Evolutionary conservation across 257 asterid genomes (phyloP).

Genomic region (Asclepias syriaca): DNA sequence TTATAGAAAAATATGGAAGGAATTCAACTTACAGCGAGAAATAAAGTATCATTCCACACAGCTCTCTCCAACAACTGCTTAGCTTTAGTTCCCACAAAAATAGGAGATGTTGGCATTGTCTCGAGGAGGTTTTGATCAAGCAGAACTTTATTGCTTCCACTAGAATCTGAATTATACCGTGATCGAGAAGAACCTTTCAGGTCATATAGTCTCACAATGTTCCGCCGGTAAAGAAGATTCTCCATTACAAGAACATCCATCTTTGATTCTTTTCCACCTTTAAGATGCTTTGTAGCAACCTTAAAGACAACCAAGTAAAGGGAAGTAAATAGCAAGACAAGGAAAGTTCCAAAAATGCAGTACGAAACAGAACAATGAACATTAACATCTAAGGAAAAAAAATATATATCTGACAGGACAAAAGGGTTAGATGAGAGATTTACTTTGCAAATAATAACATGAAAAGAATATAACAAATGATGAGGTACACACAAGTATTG

Average conservation of each 20-base stretch:
- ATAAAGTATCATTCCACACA: slow-evolving; percentile 80
- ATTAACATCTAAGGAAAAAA: not conserved
- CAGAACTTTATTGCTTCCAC: slow-evolving; percentile 77
- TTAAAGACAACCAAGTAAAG: slow-evolving; percentile 14
- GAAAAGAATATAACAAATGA: not conserved
- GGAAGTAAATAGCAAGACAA: slow-evolving; percentile 1
- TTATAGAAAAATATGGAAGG: not conserved
- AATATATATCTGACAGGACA: not conserved
- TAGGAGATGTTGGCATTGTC: slow-evolving; percentile 84
- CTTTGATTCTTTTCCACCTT: slow-evolving; percentile 68
- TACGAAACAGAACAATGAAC: not conserved
- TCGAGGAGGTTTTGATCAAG: slow-evolving; percentile 79
- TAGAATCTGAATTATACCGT: slow-evolving; percentile 72
- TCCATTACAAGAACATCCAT: slow-evolving; percentile 91
- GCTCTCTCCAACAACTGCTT: slow-evolving; percentile 72
- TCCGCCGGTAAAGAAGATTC: slow-evolving; percentile 67
- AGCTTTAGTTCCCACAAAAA: slow-evolving; percentile 74
- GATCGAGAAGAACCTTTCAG: slow-evolving; percentile 84
- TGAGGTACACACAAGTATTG: not conserved
- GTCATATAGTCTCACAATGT: slow-evolving; percentile 62
- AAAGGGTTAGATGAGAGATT: not conserved
- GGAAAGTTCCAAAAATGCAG: slow-evolving; percentile 14
- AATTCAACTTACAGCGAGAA: slow-evolving; percentile 67
- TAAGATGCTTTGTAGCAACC: slow-evolving; percentile 60
- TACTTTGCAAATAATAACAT: not conserved